A percentile compares a stretch with the other conserved stretches of the same genome.
These are phyloP conservation scores for Pichia phayaonensis DNA, from an alignment of 805 yeast genomes.

Conservation along the genomic window DNA sequence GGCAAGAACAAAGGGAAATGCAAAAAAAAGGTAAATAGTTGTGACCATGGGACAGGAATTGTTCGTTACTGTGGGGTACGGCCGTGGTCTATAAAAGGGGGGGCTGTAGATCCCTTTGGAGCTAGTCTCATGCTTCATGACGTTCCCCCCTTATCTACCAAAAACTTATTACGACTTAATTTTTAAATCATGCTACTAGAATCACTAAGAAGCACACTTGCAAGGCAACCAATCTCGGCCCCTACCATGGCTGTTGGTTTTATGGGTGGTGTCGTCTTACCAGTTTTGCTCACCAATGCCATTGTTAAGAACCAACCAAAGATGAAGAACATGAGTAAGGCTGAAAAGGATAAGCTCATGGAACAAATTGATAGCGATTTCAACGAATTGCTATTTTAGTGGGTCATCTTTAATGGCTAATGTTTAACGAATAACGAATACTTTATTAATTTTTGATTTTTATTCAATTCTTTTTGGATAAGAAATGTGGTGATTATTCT, in stretches of 20 bases:
- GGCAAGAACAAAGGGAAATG: too few species aligned
- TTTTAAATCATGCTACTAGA: not conserved
- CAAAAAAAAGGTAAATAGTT: too few species aligned
- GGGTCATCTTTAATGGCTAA: not conserved
- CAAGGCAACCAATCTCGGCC: slow-evolving; percentile 7
- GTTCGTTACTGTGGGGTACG: not conserved
- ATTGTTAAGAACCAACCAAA: slow-evolving; percentile 5
- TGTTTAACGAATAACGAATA: not conserved
- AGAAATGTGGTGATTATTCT: not conserved
- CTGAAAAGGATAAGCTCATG: not conserved
- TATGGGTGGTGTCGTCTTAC: slow-evolving; percentile 15
- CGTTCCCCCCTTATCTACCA: not conserved
- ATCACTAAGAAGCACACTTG: not conserved
- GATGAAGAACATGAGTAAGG: not conserved
- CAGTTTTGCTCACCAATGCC: slow-evolving; percentile 12
- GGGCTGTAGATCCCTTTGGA: too few species aligned
- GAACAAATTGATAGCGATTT: not conserved
- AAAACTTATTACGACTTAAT: not conserved
- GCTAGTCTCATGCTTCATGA: too few species aligned
- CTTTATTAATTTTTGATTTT: not conserved
- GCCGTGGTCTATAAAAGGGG: not conserved
- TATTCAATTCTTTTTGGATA: not conserved
- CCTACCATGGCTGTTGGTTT: slow-evolving; percentile 14
- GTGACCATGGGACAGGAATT: not conserved
- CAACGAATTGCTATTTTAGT: not conserved